phyloP scores from a whole-genome alignment of 768 basidiomycete species.

The Inosperma sp. region DNA sequence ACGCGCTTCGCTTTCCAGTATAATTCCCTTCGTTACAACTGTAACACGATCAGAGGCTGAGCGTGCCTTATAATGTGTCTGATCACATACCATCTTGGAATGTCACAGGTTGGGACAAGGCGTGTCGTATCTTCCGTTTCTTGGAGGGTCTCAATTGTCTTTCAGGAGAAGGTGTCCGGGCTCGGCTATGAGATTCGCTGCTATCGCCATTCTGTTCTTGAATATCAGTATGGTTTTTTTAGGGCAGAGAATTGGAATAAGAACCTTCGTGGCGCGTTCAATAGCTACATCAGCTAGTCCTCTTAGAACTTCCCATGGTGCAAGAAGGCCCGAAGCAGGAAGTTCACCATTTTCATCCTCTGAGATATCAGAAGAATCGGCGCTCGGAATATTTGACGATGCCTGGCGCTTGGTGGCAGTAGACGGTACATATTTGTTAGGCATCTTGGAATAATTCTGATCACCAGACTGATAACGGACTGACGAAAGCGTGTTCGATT shows the following conservation, averaged over 20 bases:
- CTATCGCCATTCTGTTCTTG: slow-evolving; percentile 70
- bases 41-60: slow-evolving; percentile 13
- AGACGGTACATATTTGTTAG: slow-evolving; percentile 31
- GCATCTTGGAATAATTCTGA: slow-evolving; percentile 28
- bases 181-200: slow-evolving; percentile 71
- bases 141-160: slow-evolving; percentile 64
- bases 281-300: slow-evolving; percentile 79
- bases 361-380: slow-evolving; percentile 80
- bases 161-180: slow-evolving; percentile 70
- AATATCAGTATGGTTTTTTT: background rate
- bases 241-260: background rate
- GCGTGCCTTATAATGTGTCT: slow-evolving; percentile 3
- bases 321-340: slow-evolving; percentile 76
- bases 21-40: slow-evolving; percentile 83
- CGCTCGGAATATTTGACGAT: slow-evolving; percentile 64
- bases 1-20: slow-evolving; percentile 78
- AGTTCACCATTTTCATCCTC: slow-evolving; percentile 78
- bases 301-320: slow-evolving; percentile 82
- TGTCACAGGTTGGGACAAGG: slow-evolving; percentile 48
- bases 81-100: slow-evolving; percentile 67
- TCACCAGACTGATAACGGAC: slow-evolving; percentile 54
- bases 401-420: slow-evolving; percentile 56
- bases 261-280: slow-evolving; percentile 71
- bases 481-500: slow-evolving; percentile 52
- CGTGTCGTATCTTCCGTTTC: slow-evolving; percentile 68